Conservation (phyloP, 2,329 filamentous ascomycete genomes). For the Hymenoscyphus scutula region DNA sequence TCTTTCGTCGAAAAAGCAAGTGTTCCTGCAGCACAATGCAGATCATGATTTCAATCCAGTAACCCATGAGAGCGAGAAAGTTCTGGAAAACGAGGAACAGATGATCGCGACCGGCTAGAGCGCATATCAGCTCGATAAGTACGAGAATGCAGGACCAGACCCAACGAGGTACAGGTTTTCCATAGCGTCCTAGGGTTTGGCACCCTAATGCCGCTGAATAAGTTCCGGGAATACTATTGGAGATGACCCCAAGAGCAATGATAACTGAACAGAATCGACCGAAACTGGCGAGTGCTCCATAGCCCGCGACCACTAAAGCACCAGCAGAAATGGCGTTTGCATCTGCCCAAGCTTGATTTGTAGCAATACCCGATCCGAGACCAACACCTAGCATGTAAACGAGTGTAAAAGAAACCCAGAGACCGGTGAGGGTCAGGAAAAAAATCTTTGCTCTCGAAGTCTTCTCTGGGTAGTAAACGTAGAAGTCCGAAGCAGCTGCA, state of each 20-base stretch:
- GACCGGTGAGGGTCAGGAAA: not conserved
- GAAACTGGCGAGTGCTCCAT: not conserved
- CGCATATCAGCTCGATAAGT: too few relatives aligned
- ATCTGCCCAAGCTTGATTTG: too few relatives aligned
- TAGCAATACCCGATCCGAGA: too few relatives aligned
- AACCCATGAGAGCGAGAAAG: slow-evolving; percentile 67
- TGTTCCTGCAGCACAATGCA: slow-evolving; percentile 47
- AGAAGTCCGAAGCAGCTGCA: not conserved
- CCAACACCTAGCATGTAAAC: too few relatives aligned
- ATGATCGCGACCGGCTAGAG: slow-evolving; percentile 51
- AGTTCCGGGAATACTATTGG: not conserved
- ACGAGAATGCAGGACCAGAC: too few relatives aligned
- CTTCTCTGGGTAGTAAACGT: too few relatives aligned
- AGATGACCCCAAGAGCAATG: not conserved
- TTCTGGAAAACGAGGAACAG: slow-evolving; percentile 65
- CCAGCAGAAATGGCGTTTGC: not conserved
- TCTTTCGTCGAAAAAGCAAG: too few relatives aligned
- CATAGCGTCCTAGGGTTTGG: not conserved
- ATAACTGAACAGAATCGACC: not conserved
- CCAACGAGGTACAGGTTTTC: too few relatives aligned
- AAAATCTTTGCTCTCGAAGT: not conserved
- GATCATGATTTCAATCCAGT: slow-evolving; percentile 65
- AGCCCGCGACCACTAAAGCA: not conserved
- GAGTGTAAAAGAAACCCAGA: not conserved
- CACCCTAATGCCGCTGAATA: not conserved